Conservation (phyloP, 352 stramenopile genomes). For the Globisporangium parvum region DNA sequence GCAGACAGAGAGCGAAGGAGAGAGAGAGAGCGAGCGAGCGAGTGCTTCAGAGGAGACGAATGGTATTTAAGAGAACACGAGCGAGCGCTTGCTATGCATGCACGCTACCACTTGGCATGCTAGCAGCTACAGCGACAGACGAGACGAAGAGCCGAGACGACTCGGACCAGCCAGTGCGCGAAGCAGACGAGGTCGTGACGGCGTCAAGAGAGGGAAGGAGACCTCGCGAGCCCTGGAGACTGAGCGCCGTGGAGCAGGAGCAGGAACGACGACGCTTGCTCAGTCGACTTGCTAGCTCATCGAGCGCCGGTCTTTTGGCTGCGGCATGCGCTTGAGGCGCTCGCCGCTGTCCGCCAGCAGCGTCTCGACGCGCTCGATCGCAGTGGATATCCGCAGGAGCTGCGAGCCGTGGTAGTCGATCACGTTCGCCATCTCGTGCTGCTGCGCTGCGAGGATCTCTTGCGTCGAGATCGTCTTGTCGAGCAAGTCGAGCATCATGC, state of each 20-base stretch:
- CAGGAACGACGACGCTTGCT: no score
- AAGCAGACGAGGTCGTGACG: no score
- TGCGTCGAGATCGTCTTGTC: constrained; percentile 78
- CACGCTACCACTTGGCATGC: background rate
- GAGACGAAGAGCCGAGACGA: background rate
- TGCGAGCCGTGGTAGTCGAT: constrained; percentile 60
- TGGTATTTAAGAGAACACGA: background rate
- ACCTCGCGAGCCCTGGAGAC: no score
- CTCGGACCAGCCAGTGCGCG: no score
- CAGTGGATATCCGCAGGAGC: constrained; percentile 57
- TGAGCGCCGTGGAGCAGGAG: no score
- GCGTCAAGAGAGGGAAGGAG: no score
- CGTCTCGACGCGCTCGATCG: constrained; percentile 64
- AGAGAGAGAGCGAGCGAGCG: background rate
- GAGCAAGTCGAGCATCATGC: constrained; percentile 67
- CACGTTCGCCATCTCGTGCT: constrained; percentile 65
- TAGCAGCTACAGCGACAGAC: background rate
- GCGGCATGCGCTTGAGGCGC: constrained; percentile 21
- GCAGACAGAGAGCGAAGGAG: background rate
- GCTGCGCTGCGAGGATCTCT: constrained; percentile 65
- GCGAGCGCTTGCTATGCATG: constrained; percentile 3
- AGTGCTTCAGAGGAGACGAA: background rate
- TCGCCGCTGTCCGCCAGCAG: constrained; percentile 42
- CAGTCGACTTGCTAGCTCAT: constrained; percentile 3
- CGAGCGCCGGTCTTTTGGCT: constrained; percentile 9